Base-by-base conservation (phyloP, 495 filamentous ascomycete species). In the Aspergillus diversus region DNA sequence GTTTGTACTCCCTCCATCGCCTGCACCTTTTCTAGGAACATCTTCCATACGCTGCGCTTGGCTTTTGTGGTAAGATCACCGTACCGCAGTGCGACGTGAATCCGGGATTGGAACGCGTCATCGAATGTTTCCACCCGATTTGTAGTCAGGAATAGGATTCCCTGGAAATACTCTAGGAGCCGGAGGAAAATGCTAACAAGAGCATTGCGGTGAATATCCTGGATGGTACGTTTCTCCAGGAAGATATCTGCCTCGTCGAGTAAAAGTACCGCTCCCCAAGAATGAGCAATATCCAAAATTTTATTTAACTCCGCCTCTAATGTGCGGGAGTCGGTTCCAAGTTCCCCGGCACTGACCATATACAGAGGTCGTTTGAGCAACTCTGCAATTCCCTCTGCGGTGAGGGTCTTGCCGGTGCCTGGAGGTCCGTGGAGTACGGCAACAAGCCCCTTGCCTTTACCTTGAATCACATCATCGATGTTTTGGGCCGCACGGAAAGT, bases 381-480 rank as follows among this genome's bases (percentile, higher is more conserved):
- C 70, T 95, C 92, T 4, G 89, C 89, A 63, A 97, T 95, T 15
- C 90, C 89, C 68, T 96, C 92, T 5, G 91, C 93, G 0, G 92
- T 96, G 4, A 97, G 81, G 0, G 92, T 96, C 79, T 97, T 97
- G 51, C 92, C 92, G 1, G 91, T 93, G 31, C 92, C 92, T 0
- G 92, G 91, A 13, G 92, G 91, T 0, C 92, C 92, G 59, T 93
- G 90, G 0, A 94, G 83, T 2, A 94, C 89, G 50, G 83, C 83
- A 15, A 92, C 90, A 5, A 93, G 83, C 11, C 90, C 90, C 56
- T 87, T 85, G 51, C 90, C 90, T 65, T 92, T 92, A 65, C 90
- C 90, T 68, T 89, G 86, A 50, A 93, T 91, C 33, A 92, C 87
- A 66, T 92, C 89, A 71, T 93, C 92, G 63, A 96, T 92, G 65